Base-by-base conservation (phyloP, 2,329 filamentous ascomycete species). In the Aspergillus fructus region DNA sequence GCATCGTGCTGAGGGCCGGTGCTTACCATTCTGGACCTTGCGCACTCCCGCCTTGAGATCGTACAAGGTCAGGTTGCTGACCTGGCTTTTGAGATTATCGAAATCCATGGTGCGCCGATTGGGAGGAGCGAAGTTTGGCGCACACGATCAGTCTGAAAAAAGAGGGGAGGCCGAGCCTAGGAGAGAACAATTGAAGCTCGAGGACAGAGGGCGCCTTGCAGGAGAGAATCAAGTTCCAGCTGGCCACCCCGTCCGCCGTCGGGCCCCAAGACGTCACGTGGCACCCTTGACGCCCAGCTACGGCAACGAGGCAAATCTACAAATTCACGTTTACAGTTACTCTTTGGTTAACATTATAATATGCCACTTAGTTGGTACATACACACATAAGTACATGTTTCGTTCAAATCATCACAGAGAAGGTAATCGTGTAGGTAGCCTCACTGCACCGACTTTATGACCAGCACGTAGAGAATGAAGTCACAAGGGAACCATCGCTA, bases 1-100 rank as follows among this genome's bases (percentile, higher is more conserved):
- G 23, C 27, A 19, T 42, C 13, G 23, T 49, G n/a, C 24, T 37
- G 23, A 51, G 15, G 19, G n/a, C 37, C 41, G 11, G 17, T 47
- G 45, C 83, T 67, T 79, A 96, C 93, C 93, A 93, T 97, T 97
- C 73, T 97, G 93, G 59, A 96, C 90, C 77, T 97, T 96, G 66
- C 93, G 88, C 67, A 97, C 91, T 64, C 92, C 90, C 55, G 93
- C 93, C 81, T 97, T 97, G 80, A 97, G 73, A 77, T 97, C 93
- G 81, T 97, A 97, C 76, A 97, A 83, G 69, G 90, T 90, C 83
- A 97, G 83, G 80, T 94, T 96, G 80, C 88, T 88, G 76, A 96
- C 91, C 78, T 90, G 88, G 68, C 91, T 90, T 76, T 90, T 93
- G 55, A 97, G 77, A 71, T 83, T 90, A 77, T 88, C 89, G 74